Evolutionary conservation across 106 monocot genomes (phyloP).

Genomic region (Agapanthus africanus): DNA sequence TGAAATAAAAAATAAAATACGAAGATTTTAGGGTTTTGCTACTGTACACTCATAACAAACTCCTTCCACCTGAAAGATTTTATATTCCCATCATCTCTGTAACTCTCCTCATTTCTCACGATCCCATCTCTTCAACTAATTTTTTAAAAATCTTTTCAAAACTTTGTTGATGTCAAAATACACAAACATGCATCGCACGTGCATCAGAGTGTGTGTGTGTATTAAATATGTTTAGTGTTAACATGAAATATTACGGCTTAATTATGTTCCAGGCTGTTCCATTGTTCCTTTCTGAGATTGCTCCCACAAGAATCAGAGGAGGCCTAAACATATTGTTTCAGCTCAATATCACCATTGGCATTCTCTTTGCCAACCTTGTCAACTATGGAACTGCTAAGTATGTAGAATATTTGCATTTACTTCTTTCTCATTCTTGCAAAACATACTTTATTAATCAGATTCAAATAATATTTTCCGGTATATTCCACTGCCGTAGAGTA

Average conservation of each 20-base stretch:
- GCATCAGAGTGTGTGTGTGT: no score
- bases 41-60: no score
- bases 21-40: no score
- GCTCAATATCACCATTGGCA: conserved; percentile 45
- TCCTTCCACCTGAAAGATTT: no score
- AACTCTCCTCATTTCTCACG: no score
- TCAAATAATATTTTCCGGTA: no score
- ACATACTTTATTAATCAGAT: no score
- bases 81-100: no score
- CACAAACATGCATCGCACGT: not conserved
- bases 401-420: not conserved
- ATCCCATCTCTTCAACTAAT: no score
- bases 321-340: conserved; percentile 57
- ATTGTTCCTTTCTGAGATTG: conserved; percentile 54
- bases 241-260: not conserved
- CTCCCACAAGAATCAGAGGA: conserved; percentile 53
- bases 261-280: conserved; percentile 36
- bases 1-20: no score
- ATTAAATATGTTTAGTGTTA: not conserved
- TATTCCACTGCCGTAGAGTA: no score
- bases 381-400: conserved; percentile 47
- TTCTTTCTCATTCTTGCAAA: not conserved
- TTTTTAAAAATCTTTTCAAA: not conserved
- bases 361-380: conserved; percentile 61
- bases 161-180: not conserved